A percentile compares a stretch with the other conserved stretches of the same genome.
Evolutionary conservation across 2,329 filamentous ascomycete species (phyloP).

Genomic region (Fusarium succisae): DNA sequence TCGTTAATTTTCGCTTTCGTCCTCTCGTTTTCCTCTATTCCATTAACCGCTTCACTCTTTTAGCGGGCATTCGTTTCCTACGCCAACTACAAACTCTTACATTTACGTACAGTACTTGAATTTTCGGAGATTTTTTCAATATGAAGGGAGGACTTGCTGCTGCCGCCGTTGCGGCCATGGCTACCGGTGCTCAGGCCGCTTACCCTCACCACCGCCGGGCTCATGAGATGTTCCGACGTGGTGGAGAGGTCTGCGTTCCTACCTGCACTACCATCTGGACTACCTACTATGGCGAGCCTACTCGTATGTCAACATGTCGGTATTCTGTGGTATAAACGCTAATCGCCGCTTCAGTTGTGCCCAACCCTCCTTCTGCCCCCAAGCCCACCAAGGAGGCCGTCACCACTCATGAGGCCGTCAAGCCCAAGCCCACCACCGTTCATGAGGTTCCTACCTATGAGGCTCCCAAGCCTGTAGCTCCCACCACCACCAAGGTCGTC

Average conservation of each 20-base stretch:
- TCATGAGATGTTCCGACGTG: constrained; percentile 68
- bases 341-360: constrained; percentile 49
- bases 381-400: constrained; percentile 30
- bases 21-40: constrained; percentile 56
- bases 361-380: constrained; percentile 47
- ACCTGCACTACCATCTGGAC: constrained; percentile 79
- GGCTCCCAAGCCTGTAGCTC: constrained; percentile 26
- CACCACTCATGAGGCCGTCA: constrained; percentile 22
- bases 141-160: constrained; percentile 81
- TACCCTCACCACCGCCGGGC: constrained; percentile 69
- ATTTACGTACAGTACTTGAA: constrained; percentile 8
- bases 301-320: constrained; percentile 59
- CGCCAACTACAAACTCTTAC: constrained; percentile 36
- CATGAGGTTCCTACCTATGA: constrained; percentile 17
- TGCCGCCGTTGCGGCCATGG: constrained; percentile 70
- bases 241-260: constrained; percentile 60
- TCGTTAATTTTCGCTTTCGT: constrained; percentile 58
- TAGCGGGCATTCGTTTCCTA: constrained; percentile 79
- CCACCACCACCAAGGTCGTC: constrained; percentile 51
- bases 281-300: constrained; percentile 74
- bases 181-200: constrained; percentile 63
- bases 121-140: constrained; percentile 51
- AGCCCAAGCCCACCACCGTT: constrained; percentile 18
- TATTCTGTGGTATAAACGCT: constrained; percentile 12
- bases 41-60: constrained; percentile 84